These are phyloP conservation scores for Crataegus laevigata DNA, from an alignment of 306 rosid genomes.

Conservation along the genomic window DNA sequence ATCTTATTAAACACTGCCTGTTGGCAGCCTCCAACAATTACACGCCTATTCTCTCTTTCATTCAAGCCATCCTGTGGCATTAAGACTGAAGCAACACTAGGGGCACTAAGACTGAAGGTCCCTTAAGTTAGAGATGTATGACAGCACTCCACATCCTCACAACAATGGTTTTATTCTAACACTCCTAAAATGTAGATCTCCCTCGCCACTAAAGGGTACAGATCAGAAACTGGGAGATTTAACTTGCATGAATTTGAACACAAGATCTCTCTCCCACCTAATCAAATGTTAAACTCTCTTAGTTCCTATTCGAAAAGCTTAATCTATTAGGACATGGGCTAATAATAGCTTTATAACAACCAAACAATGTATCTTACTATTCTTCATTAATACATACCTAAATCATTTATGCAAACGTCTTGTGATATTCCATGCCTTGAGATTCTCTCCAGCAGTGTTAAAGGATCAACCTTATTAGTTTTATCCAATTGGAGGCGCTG, in stretches of 20 bases:
- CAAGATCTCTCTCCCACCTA: neutral
- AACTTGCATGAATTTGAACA: neutral
- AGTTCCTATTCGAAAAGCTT: neutral
- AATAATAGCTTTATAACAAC: neutral
- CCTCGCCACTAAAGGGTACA: neutral
- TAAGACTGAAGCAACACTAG: no score
- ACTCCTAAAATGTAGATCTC: neutral
- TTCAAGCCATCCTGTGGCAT: no score
- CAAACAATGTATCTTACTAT: neutral
- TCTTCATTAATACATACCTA: slow-evolving; percentile 42
- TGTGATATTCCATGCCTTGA: slow-evolving; percentile 70
- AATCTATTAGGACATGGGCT: neutral
- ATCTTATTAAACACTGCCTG: no score
- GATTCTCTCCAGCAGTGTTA: slow-evolving; percentile 65
- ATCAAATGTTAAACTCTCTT: neutral
- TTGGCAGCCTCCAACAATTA: no score
- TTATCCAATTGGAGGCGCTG: slow-evolving; percentile 67
- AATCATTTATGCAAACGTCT: slow-evolving; percentile 82
- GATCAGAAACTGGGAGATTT: neutral
- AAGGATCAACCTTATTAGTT: slow-evolving; percentile 64
- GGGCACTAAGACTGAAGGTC: no score
- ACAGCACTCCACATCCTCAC: no score
- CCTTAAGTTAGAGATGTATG: no score
- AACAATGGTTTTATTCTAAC: neutral
- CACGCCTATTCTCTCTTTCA: no score